Conservation (phyloP, 352 stramenopile species). For the Globisporangium carolinianum region DNA sequence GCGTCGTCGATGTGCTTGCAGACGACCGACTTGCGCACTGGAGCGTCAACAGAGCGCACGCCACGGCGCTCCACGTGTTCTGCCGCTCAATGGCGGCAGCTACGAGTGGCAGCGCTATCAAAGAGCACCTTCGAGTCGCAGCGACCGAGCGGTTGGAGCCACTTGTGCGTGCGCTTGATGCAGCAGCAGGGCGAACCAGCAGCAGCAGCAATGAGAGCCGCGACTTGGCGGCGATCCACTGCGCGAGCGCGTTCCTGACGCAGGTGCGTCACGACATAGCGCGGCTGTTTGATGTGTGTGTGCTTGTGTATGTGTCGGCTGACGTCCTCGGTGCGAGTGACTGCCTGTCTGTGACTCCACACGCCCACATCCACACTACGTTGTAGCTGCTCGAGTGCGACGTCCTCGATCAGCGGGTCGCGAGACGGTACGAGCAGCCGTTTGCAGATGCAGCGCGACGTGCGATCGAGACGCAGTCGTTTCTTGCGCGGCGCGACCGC, state of each 20-base stretch:
- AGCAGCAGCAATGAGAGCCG: conserved; percentile 2
- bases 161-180: conserved; percentile 11
- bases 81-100: conserved; percentile 13
- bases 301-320: neutral
- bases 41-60: conserved; percentile 8
- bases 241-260: conserved; percentile 9
- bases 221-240: neutral
- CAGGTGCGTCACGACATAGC: conserved; percentile 1
- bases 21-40: conserved; percentile 6
- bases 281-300: neutral
- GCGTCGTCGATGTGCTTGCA: conserved; percentile 5
- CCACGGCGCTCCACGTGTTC: conserved; percentile 23
- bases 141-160: conserved; percentile 16
- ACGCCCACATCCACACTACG: too few relatives aligned
- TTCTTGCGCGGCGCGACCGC: conserved; percentile 5
- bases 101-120: conserved; percentile 10
- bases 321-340: neutral
- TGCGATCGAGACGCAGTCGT: conserved; percentile 3
- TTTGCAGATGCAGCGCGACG: conserved; percentile 9
- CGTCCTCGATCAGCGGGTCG: neutral
- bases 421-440: conserved; percentile 3
- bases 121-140: conserved; percentile 15
- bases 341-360: neutral
- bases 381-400: conserved; percentile 9
- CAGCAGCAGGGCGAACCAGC: neutral